Conservation (phyloP, 306 rosid genomes). For the Vigna nakashimae region DNA sequence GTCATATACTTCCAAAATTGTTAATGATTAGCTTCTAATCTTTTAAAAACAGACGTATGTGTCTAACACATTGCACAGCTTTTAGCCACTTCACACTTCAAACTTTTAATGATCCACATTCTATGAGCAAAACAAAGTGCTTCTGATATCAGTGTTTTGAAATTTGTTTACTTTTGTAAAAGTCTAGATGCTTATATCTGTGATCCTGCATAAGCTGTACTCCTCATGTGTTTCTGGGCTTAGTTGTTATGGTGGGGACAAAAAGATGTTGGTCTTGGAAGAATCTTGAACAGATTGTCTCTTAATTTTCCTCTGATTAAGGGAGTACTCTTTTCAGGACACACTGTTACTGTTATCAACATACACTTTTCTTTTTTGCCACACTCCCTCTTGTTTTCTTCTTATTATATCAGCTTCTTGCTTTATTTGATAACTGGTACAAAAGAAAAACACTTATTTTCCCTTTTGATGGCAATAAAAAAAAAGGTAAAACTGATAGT, state of each 20-base stretch:
- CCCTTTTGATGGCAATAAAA: constrained; percentile 1
- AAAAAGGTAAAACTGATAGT: not conserved
- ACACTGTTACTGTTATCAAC: constrained; percentile 27
- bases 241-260: constrained; percentile 53
- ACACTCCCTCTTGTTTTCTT: not conserved
- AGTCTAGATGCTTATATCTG: constrained; percentile 39
- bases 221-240: constrained; percentile 45
- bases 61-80: not conserved
- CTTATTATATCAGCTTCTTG: constrained; percentile 1
- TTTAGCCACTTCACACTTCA: not conserved
- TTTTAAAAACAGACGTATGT: constrained; percentile 12
- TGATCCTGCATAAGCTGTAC: constrained; percentile 47
- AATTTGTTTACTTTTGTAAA: constrained; percentile 42
- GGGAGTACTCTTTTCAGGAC: constrained; percentile 30
- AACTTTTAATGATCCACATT: constrained; percentile 19
- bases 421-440: constrained; percentile 21
- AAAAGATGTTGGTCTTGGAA: constrained; percentile 41
- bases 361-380: constrained; percentile 36
- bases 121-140: constrained; percentile 8
- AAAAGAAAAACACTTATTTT: constrained; percentile 2
- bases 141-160: constrained; percentile 32
- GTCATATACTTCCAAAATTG: not conserved
- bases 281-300: constrained; percentile 45
- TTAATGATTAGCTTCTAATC: not conserved
- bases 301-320: constrained; percentile 50